A percentile compares a stretch with the other conserved stretches of the same genome.
Evolutionary conservation across 129 eudicot species (phyloP).

Genomic region (Flaveria linearis): DNA sequence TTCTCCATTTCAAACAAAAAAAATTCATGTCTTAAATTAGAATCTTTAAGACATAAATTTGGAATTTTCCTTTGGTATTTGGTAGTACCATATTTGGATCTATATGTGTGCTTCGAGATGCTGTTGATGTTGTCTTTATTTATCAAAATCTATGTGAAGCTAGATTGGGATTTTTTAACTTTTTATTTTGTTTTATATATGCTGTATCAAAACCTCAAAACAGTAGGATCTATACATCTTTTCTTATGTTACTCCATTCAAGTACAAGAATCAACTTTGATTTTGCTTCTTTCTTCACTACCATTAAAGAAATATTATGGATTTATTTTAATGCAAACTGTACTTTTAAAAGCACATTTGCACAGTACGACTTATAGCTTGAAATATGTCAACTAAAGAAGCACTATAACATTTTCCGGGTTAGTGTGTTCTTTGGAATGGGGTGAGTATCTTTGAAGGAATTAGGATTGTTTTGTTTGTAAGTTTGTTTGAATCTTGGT

Average conservation of each 20-base stretch:
- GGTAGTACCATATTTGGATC: constrained; percentile 27
- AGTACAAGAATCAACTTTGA: constrained; percentile 22
- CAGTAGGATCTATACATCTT: constrained; percentile 22
- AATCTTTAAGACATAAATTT: not conserved
- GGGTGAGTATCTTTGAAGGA: not conserved
- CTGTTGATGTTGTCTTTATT: not conserved
- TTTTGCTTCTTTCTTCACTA: constrained; percentile 5
- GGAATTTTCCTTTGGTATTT: constrained; percentile 17
- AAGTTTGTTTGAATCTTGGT: constrained; percentile 35
- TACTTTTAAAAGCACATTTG: not conserved
- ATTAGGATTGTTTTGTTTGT: not conserved
- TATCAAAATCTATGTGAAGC: constrained; percentile 12
- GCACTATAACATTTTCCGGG: not conserved
- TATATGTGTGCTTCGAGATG: constrained; percentile 22
- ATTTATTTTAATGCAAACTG: constrained; percentile 9
- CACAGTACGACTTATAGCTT: not conserved
- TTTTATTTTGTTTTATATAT: not conserved
- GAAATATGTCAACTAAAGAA: not conserved
- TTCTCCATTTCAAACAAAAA: too few relatives aligned
- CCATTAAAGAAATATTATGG: not conserved
- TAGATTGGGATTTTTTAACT: not conserved
- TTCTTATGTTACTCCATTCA: constrained; percentile 10
- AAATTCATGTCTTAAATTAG: not conserved
- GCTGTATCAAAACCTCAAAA: not conserved
- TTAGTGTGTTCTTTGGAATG: not conserved